Percentiles rank a stretch among this genome's conserved stretches.
These are phyloP conservation scores for Terana coerulea DNA, from an alignment of 768 basidiomycete species.

Conservation along the genomic window DNA sequence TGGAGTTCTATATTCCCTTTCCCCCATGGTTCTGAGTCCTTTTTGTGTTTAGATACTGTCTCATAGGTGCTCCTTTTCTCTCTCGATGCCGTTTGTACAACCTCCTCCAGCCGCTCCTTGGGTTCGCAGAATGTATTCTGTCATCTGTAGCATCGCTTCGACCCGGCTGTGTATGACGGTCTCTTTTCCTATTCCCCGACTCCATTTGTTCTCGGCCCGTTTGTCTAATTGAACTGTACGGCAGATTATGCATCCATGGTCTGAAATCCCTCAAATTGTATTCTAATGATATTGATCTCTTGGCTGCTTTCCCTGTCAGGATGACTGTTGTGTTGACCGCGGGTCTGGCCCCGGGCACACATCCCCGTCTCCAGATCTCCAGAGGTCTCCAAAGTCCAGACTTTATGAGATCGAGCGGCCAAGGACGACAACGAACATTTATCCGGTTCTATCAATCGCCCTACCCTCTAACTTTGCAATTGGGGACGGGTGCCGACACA, in stretches of 20 bases:
- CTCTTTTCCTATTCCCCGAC: not conserved
- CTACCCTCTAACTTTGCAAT: no score
- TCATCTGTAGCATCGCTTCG: slow-evolving; percentile 1
- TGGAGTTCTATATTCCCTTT: slow-evolving; percentile 10
- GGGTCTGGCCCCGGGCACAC: no score
- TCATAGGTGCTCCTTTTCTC: not conserved
- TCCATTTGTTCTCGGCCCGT: not conserved
- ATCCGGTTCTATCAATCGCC: no score
- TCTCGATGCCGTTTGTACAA: not conserved
- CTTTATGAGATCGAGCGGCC: not conserved
- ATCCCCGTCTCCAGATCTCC: no score
- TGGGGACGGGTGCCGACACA: no score
- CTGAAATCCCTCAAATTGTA: no score
- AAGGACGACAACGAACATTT: not conserved
- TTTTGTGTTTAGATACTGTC: slow-evolving; percentile 2
- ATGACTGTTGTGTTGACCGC: no score
- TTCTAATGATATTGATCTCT: no score
- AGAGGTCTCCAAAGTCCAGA: not conserved
- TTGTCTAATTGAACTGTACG: not conserved
- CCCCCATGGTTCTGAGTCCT: not conserved
- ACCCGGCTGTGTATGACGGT: not conserved
- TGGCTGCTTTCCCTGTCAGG: no score
- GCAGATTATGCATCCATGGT: not conserved
- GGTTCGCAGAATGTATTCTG: slow-evolving; percentile 1
- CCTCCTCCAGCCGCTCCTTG: not conserved